phyloP scores from a whole-genome alignment of 495 filamentous ascomycete genomes.

The Neurospora tetrasperma region DNA sequence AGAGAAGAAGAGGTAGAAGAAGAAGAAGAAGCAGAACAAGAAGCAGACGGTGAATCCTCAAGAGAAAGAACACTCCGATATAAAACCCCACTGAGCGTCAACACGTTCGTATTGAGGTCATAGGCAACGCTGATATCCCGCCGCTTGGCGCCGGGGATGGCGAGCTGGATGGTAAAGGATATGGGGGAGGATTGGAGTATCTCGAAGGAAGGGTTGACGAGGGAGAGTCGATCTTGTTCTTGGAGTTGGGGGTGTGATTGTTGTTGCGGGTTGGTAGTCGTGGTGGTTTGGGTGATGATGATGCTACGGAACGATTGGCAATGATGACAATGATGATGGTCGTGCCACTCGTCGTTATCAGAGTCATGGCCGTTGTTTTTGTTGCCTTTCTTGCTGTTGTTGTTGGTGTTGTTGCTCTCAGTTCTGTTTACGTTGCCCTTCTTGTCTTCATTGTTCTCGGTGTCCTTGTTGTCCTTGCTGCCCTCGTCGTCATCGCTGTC shows the following conservation, averaged over 20 bases:
- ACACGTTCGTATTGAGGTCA: conserved; percentile 52
- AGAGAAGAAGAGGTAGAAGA: background rate
- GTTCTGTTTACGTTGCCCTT: background rate
- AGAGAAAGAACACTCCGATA: conserved; percentile 28
- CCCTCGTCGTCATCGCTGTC: background rate
- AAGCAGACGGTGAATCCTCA: background rate
- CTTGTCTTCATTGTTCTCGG: too few relatives aligned
- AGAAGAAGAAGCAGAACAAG: background rate
- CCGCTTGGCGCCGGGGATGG: conserved; percentile 67
- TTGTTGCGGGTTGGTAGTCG: background rate
- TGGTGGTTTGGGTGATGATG: background rate
- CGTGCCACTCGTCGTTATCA: background rate
- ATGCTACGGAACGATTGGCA: background rate
- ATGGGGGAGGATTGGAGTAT: conserved; percentile 54
- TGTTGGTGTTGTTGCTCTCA: background rate
- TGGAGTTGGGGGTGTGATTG: background rate
- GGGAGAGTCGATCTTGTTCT: background rate
- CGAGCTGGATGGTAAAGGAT: conserved; percentile 57
- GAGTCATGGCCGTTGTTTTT: background rate
- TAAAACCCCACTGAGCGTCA: conserved; percentile 60
- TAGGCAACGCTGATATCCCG: conserved; percentile 68
- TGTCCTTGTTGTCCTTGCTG: too few relatives aligned
- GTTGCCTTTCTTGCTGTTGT: background rate
- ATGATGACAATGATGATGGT: background rate
- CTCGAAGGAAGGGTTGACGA: conserved; percentile 56